phyloP scores from a whole-genome alignment of 108 stramenopile genomes.

The Discostella stelligeroides region DNA sequence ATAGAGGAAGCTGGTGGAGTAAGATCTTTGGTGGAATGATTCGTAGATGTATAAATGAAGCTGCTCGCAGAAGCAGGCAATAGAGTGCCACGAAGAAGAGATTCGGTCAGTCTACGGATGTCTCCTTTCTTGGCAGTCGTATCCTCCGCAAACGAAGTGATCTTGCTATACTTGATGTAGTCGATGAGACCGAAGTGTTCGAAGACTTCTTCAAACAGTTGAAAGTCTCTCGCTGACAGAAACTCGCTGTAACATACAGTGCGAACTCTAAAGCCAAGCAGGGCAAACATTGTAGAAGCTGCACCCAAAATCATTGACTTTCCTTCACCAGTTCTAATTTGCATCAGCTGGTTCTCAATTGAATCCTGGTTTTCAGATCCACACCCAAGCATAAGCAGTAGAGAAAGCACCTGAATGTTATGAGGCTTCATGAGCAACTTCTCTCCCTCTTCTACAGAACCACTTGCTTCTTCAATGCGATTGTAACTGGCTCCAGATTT shows the following conservation, averaged over 20 bases:
- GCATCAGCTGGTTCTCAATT: constrained; percentile 60
- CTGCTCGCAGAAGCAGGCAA: too few species aligned
- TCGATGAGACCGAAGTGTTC: constrained; percentile 34
- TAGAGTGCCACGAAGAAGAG: constrained; percentile 36
- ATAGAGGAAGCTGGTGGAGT: too few species aligned
- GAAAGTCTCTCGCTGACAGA: constrained; percentile 56
- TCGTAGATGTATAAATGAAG: too few species aligned
- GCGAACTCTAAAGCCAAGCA: too few species aligned
- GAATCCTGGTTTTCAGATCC: constrained; percentile 9
- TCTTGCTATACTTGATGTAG: constrained; percentile 61
- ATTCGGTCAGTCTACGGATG: constrained; percentile 53
- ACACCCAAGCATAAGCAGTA: constrained; percentile 61
- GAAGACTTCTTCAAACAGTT: constrained; percentile 59
- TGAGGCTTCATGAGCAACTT: too few species aligned
- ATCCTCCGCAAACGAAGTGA: constrained; percentile 60
- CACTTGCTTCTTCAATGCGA: constrained; percentile 49
- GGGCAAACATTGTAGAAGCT: constrained; percentile 49
- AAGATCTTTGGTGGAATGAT: too few species aligned
- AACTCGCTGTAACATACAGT: constrained; percentile 76
- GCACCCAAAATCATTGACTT: too few species aligned
- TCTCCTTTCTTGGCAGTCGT: constrained; percentile 61
- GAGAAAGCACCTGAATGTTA: too few species aligned
- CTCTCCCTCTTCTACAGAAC: constrained; percentile 41
- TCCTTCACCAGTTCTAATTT: too few species aligned
- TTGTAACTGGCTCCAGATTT: constrained; percentile 71